Evolutionary conservation across 108 stramenopile species (phyloP), one percentile per base, ranked within the genome.

Genomic region (Nitzschia sp.): DNA sequence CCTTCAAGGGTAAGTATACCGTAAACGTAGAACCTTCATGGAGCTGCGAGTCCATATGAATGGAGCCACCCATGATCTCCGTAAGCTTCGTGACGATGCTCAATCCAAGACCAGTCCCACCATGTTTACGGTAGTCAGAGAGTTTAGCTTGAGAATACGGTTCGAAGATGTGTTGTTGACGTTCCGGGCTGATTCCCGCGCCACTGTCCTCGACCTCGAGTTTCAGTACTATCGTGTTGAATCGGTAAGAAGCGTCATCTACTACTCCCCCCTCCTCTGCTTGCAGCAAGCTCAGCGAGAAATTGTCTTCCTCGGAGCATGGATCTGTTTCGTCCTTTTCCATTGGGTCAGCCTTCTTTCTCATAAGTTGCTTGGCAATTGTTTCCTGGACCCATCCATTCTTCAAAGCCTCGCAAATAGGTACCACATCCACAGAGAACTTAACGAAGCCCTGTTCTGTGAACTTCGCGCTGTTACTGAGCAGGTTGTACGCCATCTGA

Each of bases 71-170:
- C 81, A 82, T 82, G 36, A 64, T n/a, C 54, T 55, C 32, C 3
- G 35, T 35, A 2, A 84, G 45, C 23, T 23, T 25, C 2, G 57
- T 31, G 9, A 81, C 33, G 23, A 73, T 80, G 30, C 42, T 51
- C 24, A 84, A 54, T 59, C 77, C 69, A 18, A 80, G 68, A 23
- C 83, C 70, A 25, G 77, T 66, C 13, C 78, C 62, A 30, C 76
- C 76, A 46, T 73, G 69, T 46, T 82, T 46, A 8, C 79, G 69
- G 35, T 60, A 73, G 26, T 78, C 65, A 32, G 74, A 76, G 13
- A 69, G 32, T 18, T 70, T 73, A 49, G 69, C 63, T 62, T 77
- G 60, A 24, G 49, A 46, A 29, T 65, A 78, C 3, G 78, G 77
- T 47, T 53, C 60, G 61, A 78, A 84, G 45, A 84, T 71, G 23